Base-by-base conservation (phyloP, 2,329 filamentous ascomycete species). In the Clarireedia paspali region DNA sequence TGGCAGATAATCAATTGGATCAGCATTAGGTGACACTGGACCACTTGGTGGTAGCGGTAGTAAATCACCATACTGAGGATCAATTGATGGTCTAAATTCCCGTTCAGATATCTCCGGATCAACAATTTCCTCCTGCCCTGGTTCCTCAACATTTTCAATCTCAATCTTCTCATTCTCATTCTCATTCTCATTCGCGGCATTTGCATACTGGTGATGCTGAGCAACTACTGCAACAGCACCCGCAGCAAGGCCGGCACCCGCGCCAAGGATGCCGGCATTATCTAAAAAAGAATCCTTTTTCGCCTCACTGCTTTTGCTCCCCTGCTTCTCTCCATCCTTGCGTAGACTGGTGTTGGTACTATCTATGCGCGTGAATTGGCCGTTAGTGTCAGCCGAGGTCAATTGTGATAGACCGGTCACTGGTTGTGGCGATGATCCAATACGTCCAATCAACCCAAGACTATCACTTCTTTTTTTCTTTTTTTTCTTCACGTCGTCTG, bases 221-320 rank as follows among this genome's bases (percentile, higher is more conserved):
- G 66, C 64, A 66, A 63, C 62, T 63, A 66, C 63, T 60, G 67
- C 66, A 60, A 61, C 61, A 61, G 71, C 75, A 68, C 73, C 75
- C 71, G 76, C 75, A 74, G 74, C 76, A 71, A 79, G 69, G 79
- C 83, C 82, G 81, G 74, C 82, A 85, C 82, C 81, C 76, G 78
- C 80, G 82, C 82, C 82, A 81, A 79, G 75, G 78, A 77, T 85
- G 78, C 75, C 82, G 82, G 83, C 80, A 77, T 80, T 82, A 85
- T 72, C 83, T 85, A 85, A 84, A 84, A 85, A 85, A 85, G 81
- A 81, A 73, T 77, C 71, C 70, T 74, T 72, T 52, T 67, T 66
- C 17, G 62, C 63, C 49, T 59, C 64, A 57, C 60, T 62, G n/a
- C 63, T 64, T 48, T 60, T 57, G 44, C 59, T 63, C 51, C 66